A percentile compares a stretch with the other conserved stretches of the same genome.
phyloP scores from a whole-genome alignment of 2,329 filamentous ascomycete genomes.

The Alternaria dauci region DNA sequence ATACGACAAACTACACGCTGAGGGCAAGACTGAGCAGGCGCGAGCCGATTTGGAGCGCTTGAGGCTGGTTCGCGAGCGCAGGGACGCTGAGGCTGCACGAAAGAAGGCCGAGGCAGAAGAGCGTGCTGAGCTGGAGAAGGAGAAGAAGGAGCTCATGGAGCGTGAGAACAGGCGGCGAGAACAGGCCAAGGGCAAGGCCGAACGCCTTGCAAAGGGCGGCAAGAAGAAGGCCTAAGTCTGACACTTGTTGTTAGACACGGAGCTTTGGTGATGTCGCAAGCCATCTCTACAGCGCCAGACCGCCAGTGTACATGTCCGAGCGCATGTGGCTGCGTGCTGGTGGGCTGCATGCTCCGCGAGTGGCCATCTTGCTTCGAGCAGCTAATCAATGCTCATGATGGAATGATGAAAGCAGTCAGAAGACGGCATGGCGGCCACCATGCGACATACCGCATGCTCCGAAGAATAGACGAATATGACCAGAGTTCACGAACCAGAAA shows the following conservation, averaged over 20 bases:
- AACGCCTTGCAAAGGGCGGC: conserved; percentile 49
- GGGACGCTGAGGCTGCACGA: conserved; percentile 81
- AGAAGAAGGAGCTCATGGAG: conserved; percentile 58
- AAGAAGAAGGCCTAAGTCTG: conserved; percentile 49
- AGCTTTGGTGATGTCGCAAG: background rate
- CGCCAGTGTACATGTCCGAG: conserved; percentile 11
- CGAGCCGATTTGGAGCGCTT: conserved; percentile 87
- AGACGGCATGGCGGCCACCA: conserved; percentile 6
- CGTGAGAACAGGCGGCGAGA: conserved; percentile 59
- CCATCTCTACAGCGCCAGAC: background rate
- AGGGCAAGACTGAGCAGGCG: conserved; percentile 96
- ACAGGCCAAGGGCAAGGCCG: conserved; percentile 56
- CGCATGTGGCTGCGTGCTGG: conserved; percentile 22
- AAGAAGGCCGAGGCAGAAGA: conserved; percentile 73
- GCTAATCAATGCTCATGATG: conserved; percentile 13
- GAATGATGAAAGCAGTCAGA: conserved; percentile 16
- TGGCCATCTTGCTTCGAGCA: conserved; percentile 10
- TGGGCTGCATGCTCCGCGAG: conserved; percentile 40
- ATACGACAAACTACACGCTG: conserved; percentile 90
- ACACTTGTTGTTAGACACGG: background rate
- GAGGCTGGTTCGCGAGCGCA: conserved; percentile 81
- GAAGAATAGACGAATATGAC: conserved; percentile 15
- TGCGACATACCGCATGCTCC: conserved; percentile 7
- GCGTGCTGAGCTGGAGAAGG: conserved; percentile 65
- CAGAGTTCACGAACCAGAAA: conserved; percentile 5